Evolutionary conservation across 768 basidiomycete genomes (phyloP).

Genomic region (Tylopilus vinaceipallidus): DNA sequence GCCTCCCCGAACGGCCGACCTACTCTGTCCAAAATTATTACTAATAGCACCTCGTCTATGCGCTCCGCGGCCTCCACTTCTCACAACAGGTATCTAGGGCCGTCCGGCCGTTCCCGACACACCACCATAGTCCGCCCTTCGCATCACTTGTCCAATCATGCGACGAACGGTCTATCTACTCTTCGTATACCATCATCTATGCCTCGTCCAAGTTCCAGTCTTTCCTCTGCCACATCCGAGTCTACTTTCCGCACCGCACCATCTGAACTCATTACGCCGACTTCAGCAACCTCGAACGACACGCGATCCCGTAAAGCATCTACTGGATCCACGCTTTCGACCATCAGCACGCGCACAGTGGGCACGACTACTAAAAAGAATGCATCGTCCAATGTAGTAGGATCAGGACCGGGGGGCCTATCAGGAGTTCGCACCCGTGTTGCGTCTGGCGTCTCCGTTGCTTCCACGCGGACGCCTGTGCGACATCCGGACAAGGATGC

Average conservation of each 20-base stretch:
- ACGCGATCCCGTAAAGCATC: constrained; percentile 30
- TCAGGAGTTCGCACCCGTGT: constrained; percentile 18
- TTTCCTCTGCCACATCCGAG: constrained; percentile 32
- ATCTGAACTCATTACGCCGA: constrained; percentile 30
- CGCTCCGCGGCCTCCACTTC: constrained; percentile 18
- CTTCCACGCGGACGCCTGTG: constrained; percentile 23
- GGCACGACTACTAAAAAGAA: constrained; percentile 25
- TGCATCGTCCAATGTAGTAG: not conserved
- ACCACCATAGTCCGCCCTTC: constrained; percentile 28
- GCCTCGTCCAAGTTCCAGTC: constrained; percentile 26
- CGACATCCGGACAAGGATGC: constrained; percentile 26
- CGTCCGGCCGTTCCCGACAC: constrained; percentile 19
- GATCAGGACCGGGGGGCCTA: constrained; percentile 10
- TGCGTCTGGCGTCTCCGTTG: constrained; percentile 26
- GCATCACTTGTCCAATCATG: constrained; percentile 18
- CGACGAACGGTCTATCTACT: constrained; percentile 23
- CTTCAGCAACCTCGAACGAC: constrained; percentile 22
- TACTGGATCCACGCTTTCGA: constrained; percentile 30
- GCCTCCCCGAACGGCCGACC: constrained; percentile 23
- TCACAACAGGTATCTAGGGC: constrained; percentile 15
- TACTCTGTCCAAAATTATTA: constrained; percentile 26
- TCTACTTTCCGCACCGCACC: constrained; percentile 31
- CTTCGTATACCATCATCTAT: constrained; percentile 30
- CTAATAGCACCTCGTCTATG: constrained; percentile 23
- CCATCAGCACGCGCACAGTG: constrained; percentile 30